phyloP scores from a whole-genome alignment of 495 filamentous ascomycete species.

The Trichocladium uniseriatum region DNA sequence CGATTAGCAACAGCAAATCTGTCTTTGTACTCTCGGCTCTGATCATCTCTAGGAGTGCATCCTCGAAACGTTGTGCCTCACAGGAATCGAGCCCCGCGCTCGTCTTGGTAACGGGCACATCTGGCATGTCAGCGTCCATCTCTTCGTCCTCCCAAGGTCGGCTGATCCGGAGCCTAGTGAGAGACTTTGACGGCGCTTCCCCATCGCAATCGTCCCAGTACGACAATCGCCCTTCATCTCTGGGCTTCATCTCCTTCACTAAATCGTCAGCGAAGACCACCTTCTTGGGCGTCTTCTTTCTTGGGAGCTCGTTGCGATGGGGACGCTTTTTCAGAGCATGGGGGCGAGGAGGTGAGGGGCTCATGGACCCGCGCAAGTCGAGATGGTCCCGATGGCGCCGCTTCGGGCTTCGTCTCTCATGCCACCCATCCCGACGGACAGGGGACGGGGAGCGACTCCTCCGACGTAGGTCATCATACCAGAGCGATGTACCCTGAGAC shows the following conservation, averaged over 20 bases:
- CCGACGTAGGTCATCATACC: not conserved
- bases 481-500: not conserved
- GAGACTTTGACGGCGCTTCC: not conserved
- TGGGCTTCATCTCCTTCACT: not conserved
- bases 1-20: not conserved
- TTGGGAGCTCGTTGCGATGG: too few species aligned
- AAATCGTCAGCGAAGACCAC: not conserved
- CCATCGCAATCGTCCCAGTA: slow-evolving; percentile 9
- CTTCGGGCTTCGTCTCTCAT: not conserved
- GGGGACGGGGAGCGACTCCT: not conserved
- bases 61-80: not conserved
- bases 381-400: too few species aligned
- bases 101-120: not conserved
- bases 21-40: not conserved
- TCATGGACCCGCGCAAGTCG: too few species aligned
- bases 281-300: not conserved
- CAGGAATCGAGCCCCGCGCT: not conserved
- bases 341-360: too few species aligned
- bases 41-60: slow-evolving; percentile 10
- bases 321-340: too few species aligned
- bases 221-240: slow-evolving; percentile 11
- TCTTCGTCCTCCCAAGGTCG: not conserved
- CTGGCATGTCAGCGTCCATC: not conserved
- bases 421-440: not conserved
- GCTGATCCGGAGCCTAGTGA: not conserved